Evolutionary conservation across 1,139 yeast genomes (phyloP), one percentile per base, ranked within the genome.

Genomic region (Pichia sp.): DNA sequence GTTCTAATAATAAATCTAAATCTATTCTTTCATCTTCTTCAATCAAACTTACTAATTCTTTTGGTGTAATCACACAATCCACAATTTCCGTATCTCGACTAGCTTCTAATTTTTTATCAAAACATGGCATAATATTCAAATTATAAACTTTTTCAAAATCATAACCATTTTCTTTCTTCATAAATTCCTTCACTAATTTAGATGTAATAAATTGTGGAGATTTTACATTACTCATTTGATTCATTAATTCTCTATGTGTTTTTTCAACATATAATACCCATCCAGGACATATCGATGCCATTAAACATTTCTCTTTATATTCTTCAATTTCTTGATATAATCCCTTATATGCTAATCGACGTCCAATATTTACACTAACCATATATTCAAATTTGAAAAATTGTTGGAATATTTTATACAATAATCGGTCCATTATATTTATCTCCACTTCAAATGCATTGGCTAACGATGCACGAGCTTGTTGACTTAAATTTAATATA

Each of bases 121-220:
- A 91, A 55, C 97, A 91, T 1, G 98, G 97, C 97, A 91, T 89
- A 23, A 91, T 69, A 13, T 93, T 74, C 46, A 91, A 64, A 59
- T 89, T 96, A 57, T 86, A 93, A 0, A 87, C 64, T 4, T 73
- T 56, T 0, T 62, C 60, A 10, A 65, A 58, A 15, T 52, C 56
- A 42, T 60, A 61, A 25, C 53, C 58, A 46, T 65, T 51, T 27
- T 72, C 74, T 13, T 57, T 52, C 1, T 78, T 61, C 5, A 78
- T 64, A 34, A 80, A 57, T n/a, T 68, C 62, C 59, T 89, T 88
- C 40, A 89, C 61, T 33, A 89, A 55, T 22, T 78, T 67, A 0
- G 97, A 97, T 0, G 96, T 87, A 41, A 91, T 82, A 59, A 87
- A 96, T 63, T 91, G 97, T 3, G 98, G 93, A 1, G 95, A 85